phyloP scores from a whole-genome alignment of 2,329 filamentous ascomycete species.

The Pseudogymnoascus sp. region DNA sequence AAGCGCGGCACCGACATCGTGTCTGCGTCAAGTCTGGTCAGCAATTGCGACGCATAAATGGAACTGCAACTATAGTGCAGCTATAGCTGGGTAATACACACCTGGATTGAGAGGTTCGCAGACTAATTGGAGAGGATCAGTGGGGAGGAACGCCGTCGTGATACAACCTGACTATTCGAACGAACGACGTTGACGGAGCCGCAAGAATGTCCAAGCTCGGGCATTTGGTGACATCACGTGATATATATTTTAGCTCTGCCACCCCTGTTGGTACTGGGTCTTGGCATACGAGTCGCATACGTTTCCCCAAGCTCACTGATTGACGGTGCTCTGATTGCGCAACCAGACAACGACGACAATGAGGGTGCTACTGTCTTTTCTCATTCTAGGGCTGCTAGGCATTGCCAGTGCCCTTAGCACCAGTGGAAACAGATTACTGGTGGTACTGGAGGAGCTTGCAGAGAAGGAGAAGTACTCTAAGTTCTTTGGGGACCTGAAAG shows the following conservation, averaged over 20 bases:
- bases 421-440: constrained; percentile 72
- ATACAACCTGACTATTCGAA: constrained; percentile 9
- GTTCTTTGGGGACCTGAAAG: constrained; percentile 67
- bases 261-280: constrained; percentile 18
- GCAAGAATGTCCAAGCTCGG: constrained; percentile 3
- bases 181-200: constrained; percentile 8
- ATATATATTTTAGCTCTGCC: background rate
- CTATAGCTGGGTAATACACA: background rate
- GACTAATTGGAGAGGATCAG: constrained; percentile 6
- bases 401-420: constrained; percentile 71
- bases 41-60: background rate
- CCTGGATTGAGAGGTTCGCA: background rate
- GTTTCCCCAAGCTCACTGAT: constrained; percentile 30
- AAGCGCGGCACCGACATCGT: constrained; percentile 70
- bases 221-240: background rate
- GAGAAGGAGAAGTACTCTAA: constrained; percentile 79
- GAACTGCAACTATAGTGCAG: background rate
- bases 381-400: constrained; percentile 60
- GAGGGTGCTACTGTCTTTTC: constrained; percentile 67
- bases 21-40: constrained; percentile 22
- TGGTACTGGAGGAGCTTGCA: constrained; percentile 74
- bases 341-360: constrained; percentile 44
- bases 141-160: background rate
- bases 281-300: constrained; percentile 30
- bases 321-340: constrained; percentile 18